Conservation (phyloP, 306 rosid genomes). For the Trifolium repens region DNA sequence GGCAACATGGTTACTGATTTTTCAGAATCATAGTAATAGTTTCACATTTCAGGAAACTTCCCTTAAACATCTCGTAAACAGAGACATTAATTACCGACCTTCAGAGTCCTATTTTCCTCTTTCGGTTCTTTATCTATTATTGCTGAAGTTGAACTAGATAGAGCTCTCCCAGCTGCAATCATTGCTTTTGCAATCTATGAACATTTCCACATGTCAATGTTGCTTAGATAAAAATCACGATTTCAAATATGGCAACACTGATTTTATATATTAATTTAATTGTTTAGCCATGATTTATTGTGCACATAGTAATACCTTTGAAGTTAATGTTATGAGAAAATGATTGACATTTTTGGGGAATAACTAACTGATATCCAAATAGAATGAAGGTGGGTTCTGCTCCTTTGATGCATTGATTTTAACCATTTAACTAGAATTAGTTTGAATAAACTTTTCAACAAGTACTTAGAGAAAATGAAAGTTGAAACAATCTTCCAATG, state of each 20-base stretch:
- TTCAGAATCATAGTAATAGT: conserved; percentile 14
- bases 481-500: background rate
- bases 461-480: background rate
- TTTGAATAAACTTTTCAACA: background rate
- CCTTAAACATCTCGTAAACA: conserved; percentile 35
- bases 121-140: conserved; percentile 57
- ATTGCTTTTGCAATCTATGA: conserved; percentile 78
- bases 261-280: background rate
- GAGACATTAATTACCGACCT: conserved; percentile 56
- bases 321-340: conserved; percentile 11
- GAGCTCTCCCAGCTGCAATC: conserved; percentile 72
- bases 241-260: conserved; percentile 24
- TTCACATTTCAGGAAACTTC: conserved; percentile 28
- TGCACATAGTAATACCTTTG: background rate
- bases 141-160: conserved; percentile 58
- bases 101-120: conserved; percentile 64
- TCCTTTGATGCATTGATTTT: conserved; percentile 3
- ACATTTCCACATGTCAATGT: conserved; percentile 45
- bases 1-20: conserved; percentile 39
- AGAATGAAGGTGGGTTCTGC: conserved; percentile 15
- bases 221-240: conserved; percentile 24
- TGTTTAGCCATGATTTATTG: background rate
- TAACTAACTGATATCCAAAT: conserved; percentile 3
- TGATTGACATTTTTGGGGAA: conserved; percentile 19
- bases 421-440: background rate